Evolutionary conservation across 352 stramenopile genomes (phyloP).

Genomic region (Globisporangium paddicum): DNA sequence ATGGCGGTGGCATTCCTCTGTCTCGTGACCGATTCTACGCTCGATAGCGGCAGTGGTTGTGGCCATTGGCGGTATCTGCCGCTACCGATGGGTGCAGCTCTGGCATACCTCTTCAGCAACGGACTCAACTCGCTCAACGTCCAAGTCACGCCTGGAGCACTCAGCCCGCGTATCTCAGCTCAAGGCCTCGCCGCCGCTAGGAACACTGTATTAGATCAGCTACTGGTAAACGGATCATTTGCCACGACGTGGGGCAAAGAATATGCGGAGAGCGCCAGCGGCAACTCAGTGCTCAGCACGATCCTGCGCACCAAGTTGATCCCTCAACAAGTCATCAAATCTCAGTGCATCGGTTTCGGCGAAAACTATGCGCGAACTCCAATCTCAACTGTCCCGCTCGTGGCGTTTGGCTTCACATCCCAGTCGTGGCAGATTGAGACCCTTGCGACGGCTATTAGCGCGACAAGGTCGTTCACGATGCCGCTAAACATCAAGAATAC

Average conservation of each 20-base stretch:
- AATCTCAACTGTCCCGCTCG: neutral
- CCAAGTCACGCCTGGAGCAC: neutral
- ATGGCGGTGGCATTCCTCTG: neutral
- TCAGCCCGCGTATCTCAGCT: neutral
- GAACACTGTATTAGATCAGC: too few species aligned
- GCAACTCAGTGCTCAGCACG: conserved; percentile 7
- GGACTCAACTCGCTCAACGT: conserved; percentile 11
- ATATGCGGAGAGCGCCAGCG: neutral
- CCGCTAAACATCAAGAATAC: neutral
- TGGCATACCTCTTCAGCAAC: conserved; percentile 10
- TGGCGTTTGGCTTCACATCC: conserved; percentile 14
- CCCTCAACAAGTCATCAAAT: neutral
- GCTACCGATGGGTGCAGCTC: too few species aligned
- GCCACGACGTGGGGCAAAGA: too few species aligned
- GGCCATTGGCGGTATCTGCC: neutral
- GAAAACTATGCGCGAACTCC: neutral
- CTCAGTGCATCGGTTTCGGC: neutral
- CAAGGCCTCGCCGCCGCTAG: neutral
- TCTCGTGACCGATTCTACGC: conserved; percentile 4
- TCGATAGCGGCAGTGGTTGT: neutral
- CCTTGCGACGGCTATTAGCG: too few species aligned
- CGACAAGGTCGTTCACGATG: too few species aligned
- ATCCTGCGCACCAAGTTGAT: conserved; percentile 13
- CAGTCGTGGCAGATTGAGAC: conserved; percentile 7
- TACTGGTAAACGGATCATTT: too few species aligned